Percentiles rank a stretch among this genome's conserved stretches.
These are phyloP conservation scores for Cavenderia fasciculata DNA, from an alignment of 78 protist species.

Conservation along the genomic window DNA sequence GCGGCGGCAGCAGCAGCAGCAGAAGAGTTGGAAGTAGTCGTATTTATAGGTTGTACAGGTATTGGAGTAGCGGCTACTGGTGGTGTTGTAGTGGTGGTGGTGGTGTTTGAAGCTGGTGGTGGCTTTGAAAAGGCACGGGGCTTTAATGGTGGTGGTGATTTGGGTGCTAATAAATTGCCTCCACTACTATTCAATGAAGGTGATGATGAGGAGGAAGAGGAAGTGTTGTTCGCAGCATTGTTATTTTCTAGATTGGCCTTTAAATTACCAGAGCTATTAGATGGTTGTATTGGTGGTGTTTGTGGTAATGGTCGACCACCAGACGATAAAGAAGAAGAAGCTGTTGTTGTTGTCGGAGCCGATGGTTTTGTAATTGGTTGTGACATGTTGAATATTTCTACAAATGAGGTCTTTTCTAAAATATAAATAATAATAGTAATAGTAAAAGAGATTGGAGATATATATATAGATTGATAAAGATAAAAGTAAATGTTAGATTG, in stretches of 20 bases:
- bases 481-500: too few relatives aligned
- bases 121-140: not conserved
- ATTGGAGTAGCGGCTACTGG: too few relatives aligned
- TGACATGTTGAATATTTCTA: too few relatives aligned
- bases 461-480: too few relatives aligned
- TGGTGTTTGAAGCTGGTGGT: not conserved
- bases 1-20: not conserved
- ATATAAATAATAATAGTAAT: too few relatives aligned
- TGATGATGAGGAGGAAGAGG: not conserved
- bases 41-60: too few relatives aligned
- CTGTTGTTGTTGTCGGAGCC: not conserved
- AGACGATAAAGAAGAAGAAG: too few relatives aligned
- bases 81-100: not conserved
- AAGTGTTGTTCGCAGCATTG: too few relatives aligned
- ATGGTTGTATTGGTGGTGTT: not conserved
- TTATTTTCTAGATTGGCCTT: not conserved
- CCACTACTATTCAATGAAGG: not conserved
- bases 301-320: slow-evolving; percentile 44
- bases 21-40: not conserved
- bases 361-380: not conserved
- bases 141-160: slow-evolving; percentile 47
- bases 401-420: too few relatives aligned
- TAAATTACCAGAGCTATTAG: not conserved
- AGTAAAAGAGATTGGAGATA: too few relatives aligned
- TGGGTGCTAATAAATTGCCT: not conserved